phyloP scores from a whole-genome alignment of 495 filamentous ascomycete species.

The Neurospora sp. region DNA sequence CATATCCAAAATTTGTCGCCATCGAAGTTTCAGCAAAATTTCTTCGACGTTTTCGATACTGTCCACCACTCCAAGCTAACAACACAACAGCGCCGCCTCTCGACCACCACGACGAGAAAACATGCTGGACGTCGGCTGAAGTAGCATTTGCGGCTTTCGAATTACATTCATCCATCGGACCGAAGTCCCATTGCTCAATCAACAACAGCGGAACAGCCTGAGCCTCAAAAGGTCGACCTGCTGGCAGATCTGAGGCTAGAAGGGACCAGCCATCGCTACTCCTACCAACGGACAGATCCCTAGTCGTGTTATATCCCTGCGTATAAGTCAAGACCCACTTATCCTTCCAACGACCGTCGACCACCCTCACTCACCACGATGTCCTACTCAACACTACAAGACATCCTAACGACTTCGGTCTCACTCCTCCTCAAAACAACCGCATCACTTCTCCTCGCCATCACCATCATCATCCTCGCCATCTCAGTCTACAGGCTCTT shows the following conservation, averaged over 20 bases:
- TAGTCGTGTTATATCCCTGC: neutral
- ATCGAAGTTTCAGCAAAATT: neutral
- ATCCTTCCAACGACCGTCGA: neutral
- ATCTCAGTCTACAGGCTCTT: conserved; percentile 14
- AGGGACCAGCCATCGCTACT: neutral
- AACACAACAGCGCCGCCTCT: neutral
- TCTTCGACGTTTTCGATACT: neutral
- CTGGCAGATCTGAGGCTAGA: neutral
- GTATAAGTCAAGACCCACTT: neutral
- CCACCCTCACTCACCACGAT: neutral
- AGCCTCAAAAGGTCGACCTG: neutral
- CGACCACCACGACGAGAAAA: neutral
- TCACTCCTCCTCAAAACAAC: neutral
- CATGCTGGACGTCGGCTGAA: neutral
- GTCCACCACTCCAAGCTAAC: neutral
- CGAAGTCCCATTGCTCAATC: neutral
- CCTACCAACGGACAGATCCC: neutral
- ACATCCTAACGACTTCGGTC: neutral
- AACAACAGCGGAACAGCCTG: neutral
- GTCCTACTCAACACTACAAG: neutral
- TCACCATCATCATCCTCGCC: neutral
- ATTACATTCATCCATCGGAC: neutral
- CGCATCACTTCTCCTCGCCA: neutral
- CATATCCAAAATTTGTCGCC: neutral
- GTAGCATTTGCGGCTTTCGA: neutral